Base-by-base conservation (phyloP, 2,329 filamentous ascomycete genomes). In the Pestalotiopsis sp. region DNA sequence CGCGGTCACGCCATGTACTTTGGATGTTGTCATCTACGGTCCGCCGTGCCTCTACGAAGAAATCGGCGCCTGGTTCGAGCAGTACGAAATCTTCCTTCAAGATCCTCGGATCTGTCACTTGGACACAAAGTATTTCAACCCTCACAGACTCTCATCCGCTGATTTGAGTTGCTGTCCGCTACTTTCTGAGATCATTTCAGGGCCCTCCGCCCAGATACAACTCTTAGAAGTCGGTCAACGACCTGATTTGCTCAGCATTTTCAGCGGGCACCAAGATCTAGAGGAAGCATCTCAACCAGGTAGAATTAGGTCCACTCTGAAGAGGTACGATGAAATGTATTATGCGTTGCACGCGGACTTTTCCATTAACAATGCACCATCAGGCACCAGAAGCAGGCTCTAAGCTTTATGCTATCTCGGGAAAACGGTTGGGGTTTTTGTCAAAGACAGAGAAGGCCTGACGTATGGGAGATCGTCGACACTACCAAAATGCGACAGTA, bases 321-420 rank as follows among this genome's bases (percentile, higher is more conserved):
- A 49, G 41, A 49, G 41, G 41, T 49, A 49, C 13, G 11, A 14
- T 49, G 4, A 7, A 49, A n/a, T 14, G 13, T 49, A 7, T 2
- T 2, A 6, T 14, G n/a, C n/a, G 4, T 1, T 4, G 4, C 4
- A 2, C 7, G 2, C 7, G 41, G 4, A 49, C 14, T 49, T 70
- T 38, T 38, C 14, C n/a, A 65, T 61, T 52, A 71, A 56, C 68
- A 72, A 68, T 45, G 70, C 64, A 5, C 23, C 2, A 1, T 31
- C n/a, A 77, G 75, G 13, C 74, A 78, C 66, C 77, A 78, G 64
- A 75, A 74, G 65, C 74, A 75, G 38, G 77, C 77, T 25, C 62
- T 78, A 25, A 70, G 68, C 1, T 78, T 78, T 64, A 75, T 78
- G 74, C 64, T 71, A 0, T 65, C 69, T 45, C 67, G 74, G n/a